These are phyloP conservation scores for Tolypocladium ovalisporum DNA, from an alignment of 2,329 filamentous ascomycete species.

Conservation along the genomic window DNA sequence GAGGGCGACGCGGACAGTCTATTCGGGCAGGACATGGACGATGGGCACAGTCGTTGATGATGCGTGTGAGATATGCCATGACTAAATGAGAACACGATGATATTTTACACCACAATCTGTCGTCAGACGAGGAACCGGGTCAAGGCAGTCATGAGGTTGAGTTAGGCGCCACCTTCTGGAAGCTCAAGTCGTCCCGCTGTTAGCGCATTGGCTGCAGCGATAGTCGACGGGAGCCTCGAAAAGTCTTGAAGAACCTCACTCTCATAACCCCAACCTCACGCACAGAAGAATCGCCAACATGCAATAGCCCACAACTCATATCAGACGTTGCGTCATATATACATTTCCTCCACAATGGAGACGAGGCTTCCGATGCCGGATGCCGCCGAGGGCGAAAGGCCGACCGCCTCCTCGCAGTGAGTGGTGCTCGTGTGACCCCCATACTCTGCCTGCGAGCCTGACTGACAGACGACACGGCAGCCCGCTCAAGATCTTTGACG, in stretches of 20 bases:
- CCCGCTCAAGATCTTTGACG: slow-evolving; percentile 48
- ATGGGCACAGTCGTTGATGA: neutral
- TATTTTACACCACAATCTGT: neutral
- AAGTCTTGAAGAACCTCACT: neutral
- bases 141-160: neutral
- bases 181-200: neutral
- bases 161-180: neutral
- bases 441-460: too few species aligned
- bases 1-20: slow-evolving; percentile 26
- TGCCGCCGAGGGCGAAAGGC: neutral
- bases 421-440: neutral
- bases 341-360: neutral
- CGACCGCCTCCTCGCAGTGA: slow-evolving; percentile 3
- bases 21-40: slow-evolving; percentile 12
- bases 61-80: neutral
- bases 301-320: neutral
- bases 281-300: neutral
- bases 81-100: neutral
- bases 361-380: neutral
- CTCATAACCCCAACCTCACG: neutral
- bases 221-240: neutral
- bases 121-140: neutral
- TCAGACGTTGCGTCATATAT: neutral
- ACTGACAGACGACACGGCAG: slow-evolving; percentile 19
- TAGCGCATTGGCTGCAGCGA: neutral